These are phyloP conservation scores for Populus davidiana DNA, from an alignment of 345 rosid genomes.

Conservation along the genomic window DNA sequence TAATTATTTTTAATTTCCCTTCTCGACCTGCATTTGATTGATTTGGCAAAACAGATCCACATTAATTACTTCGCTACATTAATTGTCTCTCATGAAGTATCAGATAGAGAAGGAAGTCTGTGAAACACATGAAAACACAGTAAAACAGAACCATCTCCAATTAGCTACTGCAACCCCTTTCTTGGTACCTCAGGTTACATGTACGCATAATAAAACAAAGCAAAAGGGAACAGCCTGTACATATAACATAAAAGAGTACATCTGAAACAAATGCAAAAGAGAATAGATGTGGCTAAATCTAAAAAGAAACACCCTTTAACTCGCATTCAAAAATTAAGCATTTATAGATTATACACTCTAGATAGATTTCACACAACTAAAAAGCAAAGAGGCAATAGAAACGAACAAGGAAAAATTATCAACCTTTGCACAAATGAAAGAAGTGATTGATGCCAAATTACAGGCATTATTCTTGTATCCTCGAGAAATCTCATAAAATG, in stretches of 20 bases:
- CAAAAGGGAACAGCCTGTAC: neutral
- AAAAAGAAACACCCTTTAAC: neutral
- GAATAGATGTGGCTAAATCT: neutral
- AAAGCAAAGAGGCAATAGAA: neutral
- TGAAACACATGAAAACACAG: neutral
- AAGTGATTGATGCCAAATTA: conserved; percentile 96
- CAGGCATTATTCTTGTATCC: conserved; percentile 86
- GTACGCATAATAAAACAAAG: neutral
- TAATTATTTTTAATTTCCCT: neutral
- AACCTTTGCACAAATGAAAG: conserved; percentile 90
- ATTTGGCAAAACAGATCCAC: neutral
- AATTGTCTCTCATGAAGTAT: neutral
- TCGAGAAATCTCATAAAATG: conserved; percentile 80
- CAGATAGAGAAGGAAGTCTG: neutral
- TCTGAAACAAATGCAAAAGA: neutral
- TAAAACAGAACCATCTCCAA: neutral
- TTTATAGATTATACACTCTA: neutral
- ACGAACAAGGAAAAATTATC: conserved; percentile 4
- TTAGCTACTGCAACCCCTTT: neutral
- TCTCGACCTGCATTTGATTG: neutral
- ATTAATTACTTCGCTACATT: neutral
- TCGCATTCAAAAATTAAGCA: neutral
- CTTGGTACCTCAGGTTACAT: neutral
- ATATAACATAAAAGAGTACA: neutral
- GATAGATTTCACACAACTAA: neutral